Evolutionary conservation across 257 asterid species (phyloP).

Genomic region (Penstemon eatonii): DNA sequence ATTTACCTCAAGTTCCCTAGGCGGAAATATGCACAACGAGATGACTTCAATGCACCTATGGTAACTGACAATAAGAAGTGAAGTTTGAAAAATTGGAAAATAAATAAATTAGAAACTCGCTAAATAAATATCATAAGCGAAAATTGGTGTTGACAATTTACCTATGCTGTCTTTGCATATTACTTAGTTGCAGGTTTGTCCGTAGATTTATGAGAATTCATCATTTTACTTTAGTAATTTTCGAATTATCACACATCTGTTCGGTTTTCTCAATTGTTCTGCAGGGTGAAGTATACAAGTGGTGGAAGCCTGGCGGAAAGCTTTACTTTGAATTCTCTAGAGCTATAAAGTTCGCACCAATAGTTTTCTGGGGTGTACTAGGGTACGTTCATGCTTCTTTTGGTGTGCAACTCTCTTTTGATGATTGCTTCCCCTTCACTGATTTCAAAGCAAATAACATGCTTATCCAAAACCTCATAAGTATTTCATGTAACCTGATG

Average conservation of each 20-base stretch:
- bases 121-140: background rate
- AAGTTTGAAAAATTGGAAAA: background rate
- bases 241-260: constrained; percentile 1
- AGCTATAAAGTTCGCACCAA: constrained; percentile 77
- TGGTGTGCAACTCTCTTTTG: constrained; percentile 3
- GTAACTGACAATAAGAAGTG: background rate
- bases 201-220: background rate
- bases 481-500: constrained; percentile 2
- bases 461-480: background rate
- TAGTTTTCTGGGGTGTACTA: constrained; percentile 84
- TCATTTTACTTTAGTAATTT: constrained; percentile 1
- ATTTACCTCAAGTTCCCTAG: background rate
- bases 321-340: constrained; percentile 62
- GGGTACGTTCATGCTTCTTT: constrained; percentile 55
- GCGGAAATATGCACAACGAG: background rate
- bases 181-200: constrained; percentile 4
- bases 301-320: constrained; percentile 91
- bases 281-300: constrained; percentile 73
- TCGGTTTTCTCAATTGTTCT: constrained; percentile 29
- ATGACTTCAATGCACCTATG: background rate
- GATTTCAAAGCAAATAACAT: constrained; percentile 1
- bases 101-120: constrained; percentile 2
- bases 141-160: background rate
- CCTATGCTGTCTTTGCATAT: background rate
- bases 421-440: constrained; percentile 19